phyloP scores from a whole-genome alignment of 2,329 filamentous ascomycete species.

The Aspergillus fijiensis region DNA sequence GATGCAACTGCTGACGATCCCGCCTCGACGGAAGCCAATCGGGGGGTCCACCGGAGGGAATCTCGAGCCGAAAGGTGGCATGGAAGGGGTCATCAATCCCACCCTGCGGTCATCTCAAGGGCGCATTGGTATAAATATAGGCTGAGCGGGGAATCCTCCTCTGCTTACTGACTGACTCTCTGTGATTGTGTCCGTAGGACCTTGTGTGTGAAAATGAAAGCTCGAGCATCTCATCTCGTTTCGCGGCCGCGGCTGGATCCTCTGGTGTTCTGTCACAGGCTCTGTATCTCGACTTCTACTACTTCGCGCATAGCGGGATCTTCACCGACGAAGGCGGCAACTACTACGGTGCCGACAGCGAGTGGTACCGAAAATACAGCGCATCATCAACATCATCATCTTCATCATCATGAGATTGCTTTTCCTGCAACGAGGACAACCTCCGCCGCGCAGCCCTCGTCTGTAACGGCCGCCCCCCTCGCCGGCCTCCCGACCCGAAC shows the following conservation, averaged over 20 bases:
- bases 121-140: neutral
- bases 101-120: neutral
- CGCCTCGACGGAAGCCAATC: neutral
- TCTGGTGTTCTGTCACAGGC: neutral
- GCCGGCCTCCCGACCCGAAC: slow-evolving; percentile 15
- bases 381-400: neutral
- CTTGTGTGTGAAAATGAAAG: neutral
- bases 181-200: neutral
- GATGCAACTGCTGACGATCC: neutral
- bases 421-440: neutral
- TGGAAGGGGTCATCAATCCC: neutral
- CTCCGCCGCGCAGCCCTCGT: neutral
- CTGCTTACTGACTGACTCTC: neutral
- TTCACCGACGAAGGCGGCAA: neutral
- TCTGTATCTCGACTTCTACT: neutral
- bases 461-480: slow-evolving; percentile 35
- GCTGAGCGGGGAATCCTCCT: no score
- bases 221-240: neutral
- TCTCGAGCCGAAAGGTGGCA: neutral
- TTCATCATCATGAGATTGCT: neutral
- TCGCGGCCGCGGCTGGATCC: neutral
- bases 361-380: neutral
- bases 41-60: neutral
- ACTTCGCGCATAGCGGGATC: neutral
- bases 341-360: neutral